Conservation (phyloP, 2,329 filamentous ascomycete genomes). For the Fusarium pseudocircinatum region DNA sequence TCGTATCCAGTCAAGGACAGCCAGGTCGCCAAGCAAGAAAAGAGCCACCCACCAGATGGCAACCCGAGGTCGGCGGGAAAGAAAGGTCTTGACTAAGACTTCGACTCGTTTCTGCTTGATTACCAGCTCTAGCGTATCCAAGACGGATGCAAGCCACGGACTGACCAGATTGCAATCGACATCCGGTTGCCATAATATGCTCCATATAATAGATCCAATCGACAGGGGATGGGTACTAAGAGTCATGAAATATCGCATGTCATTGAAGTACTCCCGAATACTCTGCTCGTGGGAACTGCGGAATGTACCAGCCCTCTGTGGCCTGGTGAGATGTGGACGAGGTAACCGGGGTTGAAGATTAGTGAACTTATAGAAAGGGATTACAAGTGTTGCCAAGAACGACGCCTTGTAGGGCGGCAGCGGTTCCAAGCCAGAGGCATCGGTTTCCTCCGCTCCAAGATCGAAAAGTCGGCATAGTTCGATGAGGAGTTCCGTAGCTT, state of each 20-base stretch:
- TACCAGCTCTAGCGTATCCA: background rate
- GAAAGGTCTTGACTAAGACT: background rate
- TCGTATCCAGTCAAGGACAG: background rate
- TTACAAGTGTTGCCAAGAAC: conserved; percentile 6
- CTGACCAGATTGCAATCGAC: conserved; percentile 4
- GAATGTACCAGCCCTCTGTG: background rate
- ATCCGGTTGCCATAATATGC: conserved; percentile 1
- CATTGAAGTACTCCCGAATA: background rate
- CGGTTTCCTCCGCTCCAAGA: background rate
- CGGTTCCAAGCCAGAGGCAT: background rate
- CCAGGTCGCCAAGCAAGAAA: background rate
- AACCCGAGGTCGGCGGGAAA: background rate
- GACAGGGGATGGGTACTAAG: background rate
- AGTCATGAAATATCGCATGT: conserved; percentile 6
- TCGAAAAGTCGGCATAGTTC: conserved; percentile 4
- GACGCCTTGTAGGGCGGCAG: background rate
- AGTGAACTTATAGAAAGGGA: conserved; percentile 1
- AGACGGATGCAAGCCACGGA: background rate
- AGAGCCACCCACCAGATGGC: background rate
- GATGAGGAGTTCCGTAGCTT: conserved; percentile 13
- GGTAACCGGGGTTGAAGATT: background rate
- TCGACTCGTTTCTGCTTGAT: background rate
- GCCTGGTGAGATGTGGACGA: background rate
- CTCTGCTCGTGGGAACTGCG: background rate
- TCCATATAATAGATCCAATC: conserved; percentile 1